These are phyloP conservation scores for Punctularia strigosozonata DNA, from an alignment of 768 basidiomycete genomes.

Conservation along the genomic window DNA sequence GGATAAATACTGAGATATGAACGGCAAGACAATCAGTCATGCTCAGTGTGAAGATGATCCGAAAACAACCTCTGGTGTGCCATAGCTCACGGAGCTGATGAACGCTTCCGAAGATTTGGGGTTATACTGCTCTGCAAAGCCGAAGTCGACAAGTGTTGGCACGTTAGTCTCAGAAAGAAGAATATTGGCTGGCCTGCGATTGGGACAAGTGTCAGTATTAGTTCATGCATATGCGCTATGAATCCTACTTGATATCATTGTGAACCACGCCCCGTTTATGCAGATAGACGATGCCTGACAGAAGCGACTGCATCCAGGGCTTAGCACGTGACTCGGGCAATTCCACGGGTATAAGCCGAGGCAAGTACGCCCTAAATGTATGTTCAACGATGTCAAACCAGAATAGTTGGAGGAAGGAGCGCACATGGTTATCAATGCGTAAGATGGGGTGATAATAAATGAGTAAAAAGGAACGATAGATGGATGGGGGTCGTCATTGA, in stretches of 20 bases:
- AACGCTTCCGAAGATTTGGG: slow-evolving; percentile 51
- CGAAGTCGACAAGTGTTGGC: slow-evolving; percentile 91
- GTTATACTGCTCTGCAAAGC: slow-evolving; percentile 87
- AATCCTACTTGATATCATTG: slow-evolving; percentile 83
- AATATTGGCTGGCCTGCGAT: slow-evolving; percentile 79
- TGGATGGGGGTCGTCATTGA: slow-evolving; percentile 81
- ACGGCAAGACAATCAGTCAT: not conserved
- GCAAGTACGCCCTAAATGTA: slow-evolving; percentile 65
- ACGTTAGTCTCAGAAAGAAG: slow-evolving; percentile 67
- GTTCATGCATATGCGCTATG: slow-evolving; percentile 1
- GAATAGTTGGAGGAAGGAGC: slow-evolving; percentile 17
- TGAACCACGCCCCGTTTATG: slow-evolving; percentile 80
- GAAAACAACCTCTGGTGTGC: slow-evolving; percentile 73
- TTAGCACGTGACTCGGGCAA: slow-evolving; percentile 70
- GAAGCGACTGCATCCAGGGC: slow-evolving; percentile 71
- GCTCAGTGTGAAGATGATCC: not conserved
- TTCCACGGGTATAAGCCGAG: slow-evolving; percentile 80
- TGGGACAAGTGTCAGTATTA: not conserved
- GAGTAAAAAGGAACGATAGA: slow-evolving; percentile 89
- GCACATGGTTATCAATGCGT: slow-evolving; percentile 87
- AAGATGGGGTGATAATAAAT: slow-evolving; percentile 87
- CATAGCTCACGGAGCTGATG: slow-evolving; percentile 74
- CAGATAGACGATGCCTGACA: slow-evolving; percentile 76
- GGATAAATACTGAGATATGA: slow-evolving; percentile 59
- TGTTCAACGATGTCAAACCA: not conserved